A percentile compares a stretch with the other conserved stretches of the same genome.
Evolutionary conservation across 192 early-diverging fungal species (phyloP).

Genomic region (Irineochytrium annulatum): DNA sequence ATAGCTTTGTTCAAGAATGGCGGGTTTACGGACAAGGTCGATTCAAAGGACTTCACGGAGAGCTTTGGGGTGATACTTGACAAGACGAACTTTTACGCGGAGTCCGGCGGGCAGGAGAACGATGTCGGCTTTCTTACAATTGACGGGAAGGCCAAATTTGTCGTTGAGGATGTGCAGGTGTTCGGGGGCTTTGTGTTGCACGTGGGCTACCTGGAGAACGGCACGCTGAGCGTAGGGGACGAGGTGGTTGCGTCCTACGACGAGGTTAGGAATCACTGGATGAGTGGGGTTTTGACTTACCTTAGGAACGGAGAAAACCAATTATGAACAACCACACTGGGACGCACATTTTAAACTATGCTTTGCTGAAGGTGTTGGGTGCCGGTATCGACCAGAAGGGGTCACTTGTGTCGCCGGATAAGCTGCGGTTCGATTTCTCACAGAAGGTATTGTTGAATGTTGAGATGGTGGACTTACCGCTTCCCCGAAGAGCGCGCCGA

Average conservation of each 20-base stretch:
- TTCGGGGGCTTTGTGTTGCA: conserved; percentile 96
- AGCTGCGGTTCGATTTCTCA: conserved; percentile 94
- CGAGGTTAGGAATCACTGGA: conserved; percentile 38
- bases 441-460: conserved; percentile 56
- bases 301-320: conserved; percentile 65
- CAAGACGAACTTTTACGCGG: conserved; percentile 96
- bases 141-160: conserved; percentile 83
- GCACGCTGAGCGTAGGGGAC: conserved; percentile 65
- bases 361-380: conserved; percentile 80
- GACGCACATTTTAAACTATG: conserved; percentile 95
- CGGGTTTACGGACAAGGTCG: conserved; percentile 35
- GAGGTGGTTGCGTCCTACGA: conserved; percentile 79
- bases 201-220: conserved; percentile 90
- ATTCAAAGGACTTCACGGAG: conserved; percentile 52
- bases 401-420: conserved; percentile 92
- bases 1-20: conserved; percentile 73
- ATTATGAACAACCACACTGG: conserved; percentile 94
- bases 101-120: conserved; percentile 93
- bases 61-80: conserved; percentile 88
- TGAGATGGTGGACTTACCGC: not conserved
- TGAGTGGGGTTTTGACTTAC: not conserved
- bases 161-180: conserved; percentile 87
- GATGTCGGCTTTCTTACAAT: conserved; percentile 83
- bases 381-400: conserved; percentile 87
- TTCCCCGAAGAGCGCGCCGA: conserved; percentile 50